phyloP scores from a whole-genome alignment of 2,329 filamentous ascomycete species.

The Alternaria gaisen region DNA sequence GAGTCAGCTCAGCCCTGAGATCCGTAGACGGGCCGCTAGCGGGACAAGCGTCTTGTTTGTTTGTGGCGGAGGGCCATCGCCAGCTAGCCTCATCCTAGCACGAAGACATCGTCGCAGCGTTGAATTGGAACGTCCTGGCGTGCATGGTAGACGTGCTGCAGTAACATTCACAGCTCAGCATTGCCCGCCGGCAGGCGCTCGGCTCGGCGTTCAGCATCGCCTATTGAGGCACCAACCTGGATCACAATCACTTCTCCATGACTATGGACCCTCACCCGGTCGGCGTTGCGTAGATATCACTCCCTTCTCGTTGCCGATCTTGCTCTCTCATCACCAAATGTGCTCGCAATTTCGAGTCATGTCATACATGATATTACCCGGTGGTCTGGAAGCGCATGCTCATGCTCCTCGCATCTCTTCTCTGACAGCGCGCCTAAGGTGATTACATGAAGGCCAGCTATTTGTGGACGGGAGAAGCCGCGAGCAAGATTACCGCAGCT shows the following conservation, averaged over 20 bases:
- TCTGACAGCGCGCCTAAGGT: not conserved
- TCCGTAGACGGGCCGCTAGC: constrained; percentile 8
- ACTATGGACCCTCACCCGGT: too few relatives aligned
- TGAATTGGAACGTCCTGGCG: not conserved
- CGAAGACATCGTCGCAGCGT: not conserved
- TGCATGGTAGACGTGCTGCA: not conserved
- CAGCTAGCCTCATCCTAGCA: constrained; percentile 5
- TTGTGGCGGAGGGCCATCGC: not conserved
- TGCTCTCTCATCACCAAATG: not conserved
- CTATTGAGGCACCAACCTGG: too few relatives aligned
- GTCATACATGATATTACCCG: not conserved
- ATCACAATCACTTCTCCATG: too few relatives aligned
- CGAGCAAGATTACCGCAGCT: not conserved
- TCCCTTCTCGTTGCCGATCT: not conserved
- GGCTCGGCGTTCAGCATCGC: not conserved
- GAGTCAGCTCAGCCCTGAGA: constrained; percentile 10
- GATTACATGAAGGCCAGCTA: not conserved
- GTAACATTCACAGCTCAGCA: not conserved
- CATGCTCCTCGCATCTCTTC: not conserved
- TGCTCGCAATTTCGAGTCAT: not conserved
- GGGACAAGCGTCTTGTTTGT: not conserved
- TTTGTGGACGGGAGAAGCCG: constrained; percentile 1
- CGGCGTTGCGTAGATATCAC: too few relatives aligned
- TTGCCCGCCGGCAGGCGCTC: not conserved
- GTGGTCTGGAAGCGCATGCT: not conserved